These are phyloP conservation scores for Mediolabrus comicus DNA, from an alignment of 108 stramenopile species.

Conservation along the genomic window DNA sequence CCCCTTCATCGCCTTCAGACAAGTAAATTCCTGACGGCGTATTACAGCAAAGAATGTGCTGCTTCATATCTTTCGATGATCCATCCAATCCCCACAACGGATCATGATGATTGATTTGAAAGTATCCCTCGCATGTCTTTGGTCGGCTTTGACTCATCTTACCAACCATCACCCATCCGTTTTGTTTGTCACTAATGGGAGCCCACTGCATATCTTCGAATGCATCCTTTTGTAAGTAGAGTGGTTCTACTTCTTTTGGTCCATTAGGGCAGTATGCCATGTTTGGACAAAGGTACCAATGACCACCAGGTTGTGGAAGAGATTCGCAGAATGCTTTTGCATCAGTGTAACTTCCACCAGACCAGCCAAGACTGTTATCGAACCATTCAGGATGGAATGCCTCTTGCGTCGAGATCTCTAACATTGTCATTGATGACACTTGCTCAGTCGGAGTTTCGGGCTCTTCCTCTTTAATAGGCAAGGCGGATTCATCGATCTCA, in stretches of 20 bases:
- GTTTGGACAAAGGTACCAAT: constrained; percentile 6
- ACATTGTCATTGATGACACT: constrained; percentile 17
- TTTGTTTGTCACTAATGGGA: constrained; percentile 16
- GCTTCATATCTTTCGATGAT: constrained; percentile 21
- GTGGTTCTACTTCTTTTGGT: constrained; percentile 1
- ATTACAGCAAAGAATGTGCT: constrained; percentile 40
- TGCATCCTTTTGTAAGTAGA: constrained; percentile 31
- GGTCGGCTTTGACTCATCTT: constrained; percentile 20
- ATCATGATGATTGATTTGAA: constrained; percentile 19
- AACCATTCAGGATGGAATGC: constrained; percentile 33
- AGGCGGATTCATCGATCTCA: neutral
- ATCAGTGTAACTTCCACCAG: constrained; percentile 27
- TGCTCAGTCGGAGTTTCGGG: neutral
- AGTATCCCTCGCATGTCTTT: constrained; percentile 29
- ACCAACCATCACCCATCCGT: constrained; percentile 47
- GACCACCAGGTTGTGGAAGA: constrained; percentile 7
- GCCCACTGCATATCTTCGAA: constrained; percentile 45
- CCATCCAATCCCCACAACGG: constrained; percentile 43
- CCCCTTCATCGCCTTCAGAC: neutral
- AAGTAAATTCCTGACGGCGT: neutral
- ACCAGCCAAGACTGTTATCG: constrained; percentile 25
- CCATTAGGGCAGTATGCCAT: constrained; percentile 30
- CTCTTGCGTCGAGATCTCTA: constrained; percentile 27
- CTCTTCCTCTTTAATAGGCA: constrained; percentile 3
- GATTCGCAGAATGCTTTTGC: constrained; percentile 37